Percentiles rank a stretch among this genome's conserved stretches.
These are phyloP conservation scores for Ceratocystis albifundus DNA, from an alignment of 2,329 filamentous ascomycete species.

Conservation along the genomic window DNA sequence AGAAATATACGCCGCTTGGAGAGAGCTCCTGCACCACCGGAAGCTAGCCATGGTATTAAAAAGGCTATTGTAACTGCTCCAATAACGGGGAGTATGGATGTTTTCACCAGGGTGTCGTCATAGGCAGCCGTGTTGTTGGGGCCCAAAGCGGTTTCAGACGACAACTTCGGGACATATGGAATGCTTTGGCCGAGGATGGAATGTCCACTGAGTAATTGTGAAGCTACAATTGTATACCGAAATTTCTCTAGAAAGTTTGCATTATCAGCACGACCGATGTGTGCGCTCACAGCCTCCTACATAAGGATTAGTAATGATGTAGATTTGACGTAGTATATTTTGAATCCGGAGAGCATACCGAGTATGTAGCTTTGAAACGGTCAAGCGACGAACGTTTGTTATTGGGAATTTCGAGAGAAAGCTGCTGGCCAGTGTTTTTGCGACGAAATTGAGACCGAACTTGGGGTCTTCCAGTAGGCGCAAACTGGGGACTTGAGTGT, in stretches of 20 bases:
- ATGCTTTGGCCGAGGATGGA: conserved; percentile 35
- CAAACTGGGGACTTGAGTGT: conserved; percentile 43
- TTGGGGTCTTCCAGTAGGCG: conserved; percentile 44
- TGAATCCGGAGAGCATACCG: conserved; percentile 33
- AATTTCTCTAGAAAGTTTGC: conserved; percentile 83
- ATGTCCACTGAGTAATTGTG: conserved; percentile 69
- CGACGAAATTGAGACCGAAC: conserved; percentile 44
- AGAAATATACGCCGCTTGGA: conserved; percentile 46
- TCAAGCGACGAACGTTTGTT: conserved; percentile 33
- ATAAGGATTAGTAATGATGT: conserved; percentile 11
- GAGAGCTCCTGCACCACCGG: conserved; percentile 34
- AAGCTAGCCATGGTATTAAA: conserved; percentile 58
- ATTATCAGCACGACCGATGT: conserved; percentile 66
- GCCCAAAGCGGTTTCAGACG: neutral
- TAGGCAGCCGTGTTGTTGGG: conserved; percentile 27
- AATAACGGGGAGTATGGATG: conserved; percentile 44
- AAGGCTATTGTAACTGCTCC: conserved; percentile 59
- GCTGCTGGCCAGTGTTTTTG: conserved; percentile 34
- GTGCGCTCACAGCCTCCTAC: conserved; percentile 58
- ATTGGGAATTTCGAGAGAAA: conserved; percentile 34
- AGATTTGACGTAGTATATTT: neutral
- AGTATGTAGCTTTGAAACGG: conserved; percentile 40
- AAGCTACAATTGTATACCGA: conserved; percentile 84
- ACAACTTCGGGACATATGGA: conserved; percentile 16
- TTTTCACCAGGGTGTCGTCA: conserved; percentile 30